A percentile compares a stretch with the other conserved stretches of the same genome.
Evolutionary conservation across 2,329 filamentous ascomycete genomes (phyloP).

Genomic region (Allantophomopsis cytisporea): DNA sequence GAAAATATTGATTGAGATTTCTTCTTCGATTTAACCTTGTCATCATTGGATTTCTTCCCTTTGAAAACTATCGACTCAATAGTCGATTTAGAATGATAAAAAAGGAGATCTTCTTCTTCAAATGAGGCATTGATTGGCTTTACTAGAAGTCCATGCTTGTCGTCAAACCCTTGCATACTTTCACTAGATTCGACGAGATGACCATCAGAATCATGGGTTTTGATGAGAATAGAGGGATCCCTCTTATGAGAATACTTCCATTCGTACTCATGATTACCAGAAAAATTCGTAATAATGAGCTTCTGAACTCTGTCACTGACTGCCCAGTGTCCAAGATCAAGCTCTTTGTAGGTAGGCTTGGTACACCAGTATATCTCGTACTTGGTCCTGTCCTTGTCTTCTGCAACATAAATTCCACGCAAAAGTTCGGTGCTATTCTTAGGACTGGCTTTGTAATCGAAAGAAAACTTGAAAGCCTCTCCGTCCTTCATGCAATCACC

Average conservation of each 20-base stretch:
- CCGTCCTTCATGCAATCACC: conserved; percentile 16
- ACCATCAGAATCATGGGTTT: conserved; percentile 11
- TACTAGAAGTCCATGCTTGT: conserved; percentile 15
- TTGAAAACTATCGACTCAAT: not conserved
- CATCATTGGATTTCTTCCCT: too few species aligned
- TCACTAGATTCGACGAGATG: conserved; percentile 10
- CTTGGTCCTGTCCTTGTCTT: conserved; percentile 9
- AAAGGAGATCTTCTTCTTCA: conserved; percentile 21
- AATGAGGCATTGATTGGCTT: conserved; percentile 18
- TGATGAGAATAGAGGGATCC: conserved; percentile 21
- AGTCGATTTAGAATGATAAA: conserved; percentile 16
- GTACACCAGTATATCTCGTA: conserved; percentile 23
- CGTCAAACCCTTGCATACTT: conserved; percentile 14
- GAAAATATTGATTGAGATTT: not conserved
- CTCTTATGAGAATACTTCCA: conserved; percentile 21
- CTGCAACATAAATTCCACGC: conserved; percentile 15
- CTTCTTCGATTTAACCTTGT: not conserved
- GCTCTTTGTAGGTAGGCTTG: conserved; percentile 2
- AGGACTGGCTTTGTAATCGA: conserved; percentile 21
- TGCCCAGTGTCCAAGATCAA: conserved; percentile 17
- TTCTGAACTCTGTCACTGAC: conserved; percentile 21
- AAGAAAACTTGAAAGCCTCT: conserved; percentile 19
- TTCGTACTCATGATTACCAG: conserved; percentile 16
- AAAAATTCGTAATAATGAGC: conserved; percentile 16
- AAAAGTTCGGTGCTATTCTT: conserved; percentile 20